Percentiles rank a stretch among this genome's conserved stretches.
These are phyloP conservation scores for Boletus tomentosulus DNA, from an alignment of 768 basidiomycete species.

Conservation along the genomic window DNA sequence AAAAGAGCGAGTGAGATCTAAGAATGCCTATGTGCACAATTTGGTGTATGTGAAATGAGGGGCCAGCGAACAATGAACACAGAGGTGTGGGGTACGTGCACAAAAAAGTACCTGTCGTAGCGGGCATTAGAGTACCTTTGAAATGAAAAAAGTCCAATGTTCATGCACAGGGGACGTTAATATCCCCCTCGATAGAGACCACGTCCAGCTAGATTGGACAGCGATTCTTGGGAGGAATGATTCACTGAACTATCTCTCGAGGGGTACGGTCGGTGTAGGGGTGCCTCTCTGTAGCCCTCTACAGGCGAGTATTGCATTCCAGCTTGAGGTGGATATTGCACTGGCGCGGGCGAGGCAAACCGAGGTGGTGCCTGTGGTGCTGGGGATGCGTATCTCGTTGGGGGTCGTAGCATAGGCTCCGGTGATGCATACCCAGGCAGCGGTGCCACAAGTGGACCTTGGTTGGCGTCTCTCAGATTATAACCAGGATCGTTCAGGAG, in stretches of 20 bases:
- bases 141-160: not conserved
- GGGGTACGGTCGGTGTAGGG: slow-evolving; percentile 54
- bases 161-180: not conserved
- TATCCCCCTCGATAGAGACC: slow-evolving; percentile 24
- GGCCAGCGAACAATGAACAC: slow-evolving; percentile 10
- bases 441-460: slow-evolving; percentile 18
- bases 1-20: slow-evolving; percentile 3
- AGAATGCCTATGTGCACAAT: slow-evolving; percentile 10
- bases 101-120: slow-evolving; percentile 14
- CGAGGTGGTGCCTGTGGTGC: slow-evolving; percentile 23
- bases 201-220: slow-evolving; percentile 30
- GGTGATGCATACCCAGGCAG: slow-evolving; percentile 24
- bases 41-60: slow-evolving; percentile 8
- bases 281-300: slow-evolving; percentile 52
- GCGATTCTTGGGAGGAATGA: slow-evolving; percentile 16
- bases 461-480: slow-evolving; percentile 10
- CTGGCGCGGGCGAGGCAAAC: slow-evolving; percentile 38
- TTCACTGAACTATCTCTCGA: slow-evolving; percentile 13
- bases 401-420: slow-evolving; percentile 9
- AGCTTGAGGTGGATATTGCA: slow-evolving; percentile 37
- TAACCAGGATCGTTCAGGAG: slow-evolving; percentile 40
- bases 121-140: slow-evolving; percentile 8
- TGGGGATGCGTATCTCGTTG: slow-evolving; percentile 31
- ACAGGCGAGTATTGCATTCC: slow-evolving; percentile 23
- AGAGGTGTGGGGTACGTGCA: not conserved